These are phyloP conservation scores for Fusarium mundagurra DNA, from an alignment of 2,329 filamentous ascomycete species.

Conservation along the genomic window DNA sequence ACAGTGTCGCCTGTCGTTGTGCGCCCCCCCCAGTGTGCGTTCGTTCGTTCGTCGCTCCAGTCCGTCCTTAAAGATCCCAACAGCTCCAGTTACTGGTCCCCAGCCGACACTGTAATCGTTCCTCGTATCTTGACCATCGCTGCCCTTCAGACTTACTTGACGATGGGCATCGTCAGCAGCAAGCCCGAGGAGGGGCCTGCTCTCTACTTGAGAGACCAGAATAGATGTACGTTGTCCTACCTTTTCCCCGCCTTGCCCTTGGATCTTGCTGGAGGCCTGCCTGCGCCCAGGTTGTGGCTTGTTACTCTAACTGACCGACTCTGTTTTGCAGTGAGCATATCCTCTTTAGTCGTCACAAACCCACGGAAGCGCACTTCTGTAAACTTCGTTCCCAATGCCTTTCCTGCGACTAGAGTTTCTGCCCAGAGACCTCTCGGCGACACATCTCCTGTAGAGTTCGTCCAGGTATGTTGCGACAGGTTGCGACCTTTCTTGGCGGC, in stretches of 20 bases:
- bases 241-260: conserved; percentile 20
- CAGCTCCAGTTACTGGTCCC: conserved; percentile 35
- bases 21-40: conserved; percentile 30
- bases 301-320: conserved; percentile 32
- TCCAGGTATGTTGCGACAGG: conserved; percentile 73
- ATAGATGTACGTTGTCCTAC: conserved; percentile 73
- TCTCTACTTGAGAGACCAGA: conserved; percentile 91
- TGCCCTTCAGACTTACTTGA: conserved; percentile 48
- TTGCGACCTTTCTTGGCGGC: conserved; percentile 28
- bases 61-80: conserved; percentile 42
- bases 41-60: conserved; percentile 26
- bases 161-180: conserved; percentile 93
- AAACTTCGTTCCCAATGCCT: conserved; percentile 84
- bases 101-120: conserved; percentile 33
- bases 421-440: conserved; percentile 80
- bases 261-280: conserved; percentile 12
- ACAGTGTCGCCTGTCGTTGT: conserved; percentile 40
- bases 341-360: conserved; percentile 83
- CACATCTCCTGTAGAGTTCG: conserved; percentile 82
- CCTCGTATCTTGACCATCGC: conserved; percentile 29
- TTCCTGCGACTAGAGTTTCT: conserved; percentile 81
- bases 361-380: conserved; percentile 80
- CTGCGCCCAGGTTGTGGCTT: conserved; percentile 24
- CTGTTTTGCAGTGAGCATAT: conserved; percentile 77
- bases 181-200: conserved; percentile 83